Evolutionary conservation across 2,329 filamentous ascomycete genomes (phyloP), one percentile per base, ranked within the genome.

Genomic region (Hymenoscyphus albidus): DNA sequence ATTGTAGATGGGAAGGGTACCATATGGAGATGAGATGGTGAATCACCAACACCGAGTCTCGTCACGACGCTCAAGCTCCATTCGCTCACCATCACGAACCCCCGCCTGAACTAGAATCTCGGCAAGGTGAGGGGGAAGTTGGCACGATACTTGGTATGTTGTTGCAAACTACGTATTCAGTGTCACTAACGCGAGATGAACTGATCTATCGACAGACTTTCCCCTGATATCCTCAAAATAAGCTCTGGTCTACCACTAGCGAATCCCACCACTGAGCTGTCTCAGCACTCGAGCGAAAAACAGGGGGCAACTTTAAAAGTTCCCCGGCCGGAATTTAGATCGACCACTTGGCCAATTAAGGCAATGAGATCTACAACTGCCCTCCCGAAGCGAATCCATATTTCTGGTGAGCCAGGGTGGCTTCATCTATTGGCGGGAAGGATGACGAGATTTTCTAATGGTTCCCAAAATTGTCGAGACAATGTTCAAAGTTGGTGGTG

Each of bases 261-360:
- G 40, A 61, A 64, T 51, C 63, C 65, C 58, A 62, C 58, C 58
- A 65, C 61, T 32, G 51, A 58, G 22, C 44, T 62, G 65, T 69
- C 69, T 68, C 31, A 64, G 62, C 55, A 60, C 56, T 42, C 59
- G 68, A 70, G 69, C 65, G 64, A 66, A 64, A 51, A 7, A 59
- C 40, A 55, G 40, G 27, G 48, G 38, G 59, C 51, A 64, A 68
- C 61, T 64, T 40, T 64, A 61, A 67, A 69, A 57, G 38, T 58
- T 66, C 62, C 64, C 67, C 62, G 42, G 40, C 59, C 54, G 40
- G 32, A 55, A 63, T 59, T 58, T 27, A 40, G 54, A 35, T 64
- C 59, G 64, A 55, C 48, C 56, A 55, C 59, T 62, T 64, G 62
- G 62, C 63, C 59, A 18, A 63, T 69, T 63, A 27, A 66, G 63